Conservation (phyloP, 2,329 filamentous ascomycete genomes). For the Didymella pinodella region DNA sequence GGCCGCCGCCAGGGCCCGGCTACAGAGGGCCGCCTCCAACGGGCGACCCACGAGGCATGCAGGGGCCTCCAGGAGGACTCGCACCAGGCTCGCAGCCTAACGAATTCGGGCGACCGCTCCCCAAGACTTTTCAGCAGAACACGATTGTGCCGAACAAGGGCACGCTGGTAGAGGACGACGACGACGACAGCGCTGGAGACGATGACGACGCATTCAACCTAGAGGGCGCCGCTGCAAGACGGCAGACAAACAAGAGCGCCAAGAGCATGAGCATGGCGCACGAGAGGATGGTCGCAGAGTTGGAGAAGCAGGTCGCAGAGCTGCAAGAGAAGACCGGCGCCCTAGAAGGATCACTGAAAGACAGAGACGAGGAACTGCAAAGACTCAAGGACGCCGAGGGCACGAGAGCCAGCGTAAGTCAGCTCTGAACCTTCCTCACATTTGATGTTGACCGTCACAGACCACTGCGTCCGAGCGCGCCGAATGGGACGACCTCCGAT, state of each 20-base stretch:
- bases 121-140: conserved; percentile 92
- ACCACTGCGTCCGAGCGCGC: conserved; percentile 70
- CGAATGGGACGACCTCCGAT: conserved; percentile 72
- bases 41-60: conserved; percentile 50
- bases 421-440: background rate
- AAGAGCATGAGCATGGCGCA: conserved; percentile 47
- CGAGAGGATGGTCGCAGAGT: conserved; percentile 69
- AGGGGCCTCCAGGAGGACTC: conserved; percentile 51
- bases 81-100: conserved; percentile 51
- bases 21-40: conserved; percentile 54
- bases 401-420: conserved; percentile 55
- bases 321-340: conserved; percentile 76
- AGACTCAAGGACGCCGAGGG: conserved; percentile 67
- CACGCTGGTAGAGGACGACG: conserved; percentile 93
- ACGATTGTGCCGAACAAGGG: conserved; percentile 98
- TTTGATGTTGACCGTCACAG: conserved; percentile 28
- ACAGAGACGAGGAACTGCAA: conserved; percentile 75
- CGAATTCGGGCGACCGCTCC: conserved; percentile 77
- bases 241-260: conserved; percentile 56
- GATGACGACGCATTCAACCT: conserved; percentile 69
- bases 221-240: conserved; percentile 54
- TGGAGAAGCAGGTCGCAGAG: conserved; percentile 77
- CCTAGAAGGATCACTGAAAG: conserved; percentile 73
- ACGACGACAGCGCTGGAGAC: conserved; percentile 63
- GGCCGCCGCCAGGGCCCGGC: conserved; percentile 47